Evolutionary conservation across 345 rosid genomes (phyloP), one percentile per base, ranked within the genome.

Genomic region (Eucalyptus coolabah): DNA sequence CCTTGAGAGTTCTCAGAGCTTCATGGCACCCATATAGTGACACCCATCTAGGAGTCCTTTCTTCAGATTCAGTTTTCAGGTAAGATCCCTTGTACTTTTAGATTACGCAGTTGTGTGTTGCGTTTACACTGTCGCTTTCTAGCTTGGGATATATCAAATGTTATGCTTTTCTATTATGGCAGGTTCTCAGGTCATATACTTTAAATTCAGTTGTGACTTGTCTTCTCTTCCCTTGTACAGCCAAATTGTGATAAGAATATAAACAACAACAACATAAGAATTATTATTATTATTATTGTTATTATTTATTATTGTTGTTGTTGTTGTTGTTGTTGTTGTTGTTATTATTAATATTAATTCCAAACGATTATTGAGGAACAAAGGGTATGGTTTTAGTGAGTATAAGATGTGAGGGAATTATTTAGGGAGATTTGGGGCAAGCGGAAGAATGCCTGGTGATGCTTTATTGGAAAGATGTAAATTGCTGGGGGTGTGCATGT

Each of bases 31-130:
- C 97, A 59, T 96, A 91, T 89, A 97, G 99, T 89, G 95, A 94
- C 72, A 92, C 93, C 45, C 99, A 97, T 95, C 86, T 98, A 91
- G 99, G 98, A 86, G 88, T 98, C 89, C 96, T 98, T 88, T 98
- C 99, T 88, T 96, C 98, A 5, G 99, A 98, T 90, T 95, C 98
- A n/a, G 98, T 96, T 93, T 96, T 98, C 94, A 96, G 99, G 99
- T 97, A 94, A 77, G 85, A 77, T 77, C 30, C 47, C 85, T 77
- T 7, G 28, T 77, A 21, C 85, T 37, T 37, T 77, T 40, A 77
- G 42, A 40, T 77, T 19, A 77, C 24, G 30, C 47, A 8, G 47
- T 40, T 40, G 83, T 40, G 47, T 21, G 3, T 37, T 21, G 83
- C 9, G 8, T 77, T 44, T 40, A 21, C 85, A 11, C 85, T 42